Evolutionary conservation across 164 flowering plant genomes (phyloP), one percentile per base, ranked within the genome.

Genomic region (Chimonanthus praecox): DNA sequence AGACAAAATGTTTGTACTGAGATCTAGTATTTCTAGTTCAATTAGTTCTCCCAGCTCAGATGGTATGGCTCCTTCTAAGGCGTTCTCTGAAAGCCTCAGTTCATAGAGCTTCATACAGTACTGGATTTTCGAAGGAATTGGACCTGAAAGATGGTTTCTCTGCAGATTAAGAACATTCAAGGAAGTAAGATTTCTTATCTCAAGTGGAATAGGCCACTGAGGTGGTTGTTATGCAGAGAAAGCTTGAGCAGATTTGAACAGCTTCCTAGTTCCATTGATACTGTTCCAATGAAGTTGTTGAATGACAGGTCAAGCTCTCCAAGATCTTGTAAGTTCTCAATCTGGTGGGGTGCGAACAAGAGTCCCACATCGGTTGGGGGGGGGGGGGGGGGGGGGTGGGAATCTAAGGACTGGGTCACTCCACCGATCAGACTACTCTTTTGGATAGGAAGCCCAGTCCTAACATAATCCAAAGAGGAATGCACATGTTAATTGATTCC

Each of bases 81-180:
- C 49, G 48, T 71, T 71, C 46, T 67, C 58, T 47, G 51, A 70
- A 54, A 58, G 2, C 70, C 50, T 49, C 9, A 71, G 54, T 50
- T 70, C 64, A 43, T 49, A 49, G 54, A 70, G 18, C 43, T 58
- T 54, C n/a, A 54, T 74, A n/a, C 73, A 74, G 49, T 74, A 69
- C 61, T 72, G 61, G 16, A 75, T 43, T 51, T 70, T 64, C n/a
- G 67, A 69, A 10, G 77, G 77, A 73, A 75, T 70, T 21, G 72
- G n/a, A 6, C 72, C 77, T 45, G 6, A 72, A 46, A 74, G 72
- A 68, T 47, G 58, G 60, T 74, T 69, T 60, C 62, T 61, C 69
- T 49, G 49, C 20, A 69, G 68, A 58, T 58, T 20, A 16, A 74
- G 47, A 21, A 15, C 21, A 16, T 11, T 74, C 45, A 62, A 47